Percentiles rank a stretch among this genome's conserved stretches.
phyloP scores from a whole-genome alignment of 805 yeast species.

The Saccharomycopsis selenospora region DNA sequence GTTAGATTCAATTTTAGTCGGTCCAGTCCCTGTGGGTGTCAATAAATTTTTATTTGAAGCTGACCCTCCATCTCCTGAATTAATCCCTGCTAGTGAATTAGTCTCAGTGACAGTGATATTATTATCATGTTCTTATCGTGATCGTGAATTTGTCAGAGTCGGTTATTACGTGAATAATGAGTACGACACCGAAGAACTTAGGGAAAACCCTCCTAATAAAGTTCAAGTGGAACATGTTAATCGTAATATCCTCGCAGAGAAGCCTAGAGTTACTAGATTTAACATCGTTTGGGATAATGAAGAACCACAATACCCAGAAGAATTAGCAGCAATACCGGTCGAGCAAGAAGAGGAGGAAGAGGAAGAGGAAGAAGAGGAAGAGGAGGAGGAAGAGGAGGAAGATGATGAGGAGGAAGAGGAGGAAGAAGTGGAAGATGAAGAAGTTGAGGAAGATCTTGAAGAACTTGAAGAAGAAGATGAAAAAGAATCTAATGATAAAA shows the following conservation, averaged over 20 bases:
- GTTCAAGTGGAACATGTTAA: slow-evolving; percentile 93
- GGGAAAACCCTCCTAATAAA: slow-evolving; percentile 89
- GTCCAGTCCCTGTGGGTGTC: slow-evolving; percentile 97
- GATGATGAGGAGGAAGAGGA: slow-evolving; percentile 37
- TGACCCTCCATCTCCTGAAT: slow-evolving; percentile 93
- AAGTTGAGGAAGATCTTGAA: slow-evolving; percentile 35
- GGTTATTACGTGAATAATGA: slow-evolving; percentile 98
- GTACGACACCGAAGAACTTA: slow-evolving; percentile 84
- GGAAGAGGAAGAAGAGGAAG: slow-evolving; percentile 43
- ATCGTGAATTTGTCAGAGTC: slow-evolving; percentile 90
- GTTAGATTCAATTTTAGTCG: slow-evolving; percentile 91
- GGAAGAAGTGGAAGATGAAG: slow-evolving; percentile 35
- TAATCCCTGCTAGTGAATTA: slow-evolving; percentile 92
- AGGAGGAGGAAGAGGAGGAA: slow-evolving; percentile 39
- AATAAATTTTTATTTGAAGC: slow-evolving; percentile 90
- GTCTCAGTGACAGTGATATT: slow-evolving; percentile 93
- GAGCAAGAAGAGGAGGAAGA: slow-evolving; percentile 56
- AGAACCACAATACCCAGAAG: slow-evolving; percentile 59
- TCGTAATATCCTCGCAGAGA: slow-evolving; percentile 90
- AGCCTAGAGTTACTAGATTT: slow-evolving; percentile 94
- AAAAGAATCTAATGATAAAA: slow-evolving; percentile 30
- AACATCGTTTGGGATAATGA: slow-evolving; percentile 95
- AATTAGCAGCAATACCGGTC: slow-evolving; percentile 56
- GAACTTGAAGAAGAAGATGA: slow-evolving; percentile 30
- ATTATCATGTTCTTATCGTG: slow-evolving; percentile 87